A percentile compares a stretch with the other conserved stretches of the same genome.
These are phyloP conservation scores for Pleurotus giganteus DNA, from an alignment of 768 basidiomycete genomes.

Conservation along the genomic window DNA sequence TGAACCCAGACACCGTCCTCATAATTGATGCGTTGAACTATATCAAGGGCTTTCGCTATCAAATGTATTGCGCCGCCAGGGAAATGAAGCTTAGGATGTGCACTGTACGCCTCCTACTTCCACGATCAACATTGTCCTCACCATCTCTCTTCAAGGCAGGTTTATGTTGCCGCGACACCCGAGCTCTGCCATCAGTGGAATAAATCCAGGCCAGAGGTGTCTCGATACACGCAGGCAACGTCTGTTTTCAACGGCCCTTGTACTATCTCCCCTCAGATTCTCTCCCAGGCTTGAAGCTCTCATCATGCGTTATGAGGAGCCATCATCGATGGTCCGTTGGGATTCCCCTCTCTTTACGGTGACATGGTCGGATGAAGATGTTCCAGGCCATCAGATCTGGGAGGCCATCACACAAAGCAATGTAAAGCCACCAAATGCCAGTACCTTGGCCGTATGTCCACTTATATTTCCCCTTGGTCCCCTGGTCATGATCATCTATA, in stretches of 20 bases:
- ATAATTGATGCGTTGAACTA: slow-evolving; percentile 94
- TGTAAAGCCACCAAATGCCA: slow-evolving; percentile 86
- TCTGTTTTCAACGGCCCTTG: slow-evolving; percentile 32
- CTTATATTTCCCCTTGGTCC: slow-evolving; percentile 5
- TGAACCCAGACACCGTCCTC: slow-evolving; percentile 72
- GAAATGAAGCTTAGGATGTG: slow-evolving; percentile 84
- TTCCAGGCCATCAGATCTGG: slow-evolving; percentile 76
- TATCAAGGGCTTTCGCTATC: slow-evolving; percentile 98
- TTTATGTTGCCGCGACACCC: slow-evolving; percentile 72
- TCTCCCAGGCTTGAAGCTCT: slow-evolving; percentile 76
- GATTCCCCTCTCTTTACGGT: slow-evolving; percentile 93
- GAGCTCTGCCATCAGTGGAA: slow-evolving; percentile 84
- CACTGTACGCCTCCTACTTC: slow-evolving; percentile 57
- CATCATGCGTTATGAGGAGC: slow-evolving; percentile 89
- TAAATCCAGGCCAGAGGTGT: slow-evolving; percentile 39
- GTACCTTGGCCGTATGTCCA: slow-evolving; percentile 66
- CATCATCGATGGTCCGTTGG: slow-evolving; percentile 98
- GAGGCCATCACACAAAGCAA: slow-evolving; percentile 73
- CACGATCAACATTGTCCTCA: slow-evolving; percentile 1
- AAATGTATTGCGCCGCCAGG: slow-evolving; percentile 93
- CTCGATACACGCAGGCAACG: slow-evolving; percentile 70
- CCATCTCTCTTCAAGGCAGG: slow-evolving; percentile 37
- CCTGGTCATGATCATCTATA: slow-evolving; percentile 25
- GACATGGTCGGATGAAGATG: slow-evolving; percentile 64
- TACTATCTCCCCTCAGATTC: neutral